A percentile compares a stretch with the other conserved stretches of the same genome.
Evolutionary conservation across 2,329 filamentous ascomycete genomes (phyloP).

Genomic region (Chrysoporthe cubensis): DNA sequence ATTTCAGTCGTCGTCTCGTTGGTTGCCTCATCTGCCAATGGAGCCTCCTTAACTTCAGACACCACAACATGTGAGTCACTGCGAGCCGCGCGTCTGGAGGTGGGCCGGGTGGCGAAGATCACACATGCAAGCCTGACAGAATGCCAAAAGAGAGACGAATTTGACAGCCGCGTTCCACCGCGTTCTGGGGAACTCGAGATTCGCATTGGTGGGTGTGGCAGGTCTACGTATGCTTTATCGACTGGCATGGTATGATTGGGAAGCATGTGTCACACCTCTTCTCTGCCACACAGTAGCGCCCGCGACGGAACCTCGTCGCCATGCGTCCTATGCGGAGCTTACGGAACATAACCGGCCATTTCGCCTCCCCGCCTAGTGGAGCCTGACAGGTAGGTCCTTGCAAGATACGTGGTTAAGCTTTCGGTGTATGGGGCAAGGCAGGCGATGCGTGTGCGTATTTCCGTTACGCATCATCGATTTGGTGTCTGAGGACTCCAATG

Average conservation of each 20-base stretch:
- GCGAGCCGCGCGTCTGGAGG: constrained; percentile 12
- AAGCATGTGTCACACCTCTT: background rate
- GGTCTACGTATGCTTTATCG: constrained; percentile 17
- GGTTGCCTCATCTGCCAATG: background rate
- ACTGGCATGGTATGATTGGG: constrained; percentile 4
- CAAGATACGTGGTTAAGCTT: constrained; percentile 8
- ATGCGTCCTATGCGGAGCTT: background rate
- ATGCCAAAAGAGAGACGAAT: background rate
- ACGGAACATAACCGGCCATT: background rate
- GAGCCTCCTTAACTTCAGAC: background rate
- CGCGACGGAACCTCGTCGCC: background rate
- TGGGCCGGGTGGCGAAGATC: constrained; percentile 15
- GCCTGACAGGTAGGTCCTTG: constrained; percentile 10
- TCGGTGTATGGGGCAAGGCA: constrained; percentile 15
- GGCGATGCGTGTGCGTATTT: constrained; percentile 15
- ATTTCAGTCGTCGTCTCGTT: background rate
- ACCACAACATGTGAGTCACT: background rate
- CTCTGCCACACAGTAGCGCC: background rate
- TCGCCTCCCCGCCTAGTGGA: constrained; percentile 10
- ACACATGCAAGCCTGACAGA: background rate
- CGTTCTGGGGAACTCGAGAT: background rate
- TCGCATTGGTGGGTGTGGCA: background rate
- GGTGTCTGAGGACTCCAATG: constrained; percentile 12
- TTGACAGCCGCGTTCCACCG: background rate
- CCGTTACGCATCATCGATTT: constrained; percentile 12